Base-by-base conservation (phyloP, 352 stramenopile genomes). In the Nothophytophthora sp. region DNA sequence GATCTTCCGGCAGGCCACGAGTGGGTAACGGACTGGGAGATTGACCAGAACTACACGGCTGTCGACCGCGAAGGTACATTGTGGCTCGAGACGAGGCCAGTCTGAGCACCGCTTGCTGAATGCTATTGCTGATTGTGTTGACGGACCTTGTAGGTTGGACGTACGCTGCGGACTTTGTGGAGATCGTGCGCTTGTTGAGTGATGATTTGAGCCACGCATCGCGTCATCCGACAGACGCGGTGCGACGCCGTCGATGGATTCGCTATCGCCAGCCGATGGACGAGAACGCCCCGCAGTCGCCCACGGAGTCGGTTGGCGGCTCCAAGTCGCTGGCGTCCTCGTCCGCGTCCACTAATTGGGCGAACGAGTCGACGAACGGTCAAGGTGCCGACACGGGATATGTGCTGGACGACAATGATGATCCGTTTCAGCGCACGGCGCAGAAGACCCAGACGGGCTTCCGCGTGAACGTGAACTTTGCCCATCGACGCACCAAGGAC, bases 391-490 rank as follows among this genome's bases (percentile, higher is more conserved):
- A 75, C 52, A 49, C 52, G 44, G 16, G 50, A 55, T 52, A 73
- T 59, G 30, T 70, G 35, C 41, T 78, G 25, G 73, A 86, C 43
- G 77, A 90, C 40, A 72, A 88, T 43, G 83, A 95, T 28, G 85
- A 95, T 44, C 85, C 85, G 42, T 95, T 95, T 67, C 83, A 88
- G 44, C 81, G 83, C 30, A 93, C 85, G 9, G 82, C 82, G 28
- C 79, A 91, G 52, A 92, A 92, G 45, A 81, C 80, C n/a, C 84
- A 95, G 45, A 90, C 81, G 10, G 84, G 82, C 0, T 95, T 95
- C 41, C 81, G 83, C 28, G 80, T 92, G 15, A 90, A 90, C 48
- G 81, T 95, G 51, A 92, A 91, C 43, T 95, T 95, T 51, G 55
- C 81, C 8, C 74, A 90, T 46, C 81, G 83, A 10, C 75, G 80